Evolutionary conservation across 495 filamentous ascomycete genomes (phyloP), one percentile per base, ranked within the genome.

Genomic region (Lichenothelia convexa): DNA sequence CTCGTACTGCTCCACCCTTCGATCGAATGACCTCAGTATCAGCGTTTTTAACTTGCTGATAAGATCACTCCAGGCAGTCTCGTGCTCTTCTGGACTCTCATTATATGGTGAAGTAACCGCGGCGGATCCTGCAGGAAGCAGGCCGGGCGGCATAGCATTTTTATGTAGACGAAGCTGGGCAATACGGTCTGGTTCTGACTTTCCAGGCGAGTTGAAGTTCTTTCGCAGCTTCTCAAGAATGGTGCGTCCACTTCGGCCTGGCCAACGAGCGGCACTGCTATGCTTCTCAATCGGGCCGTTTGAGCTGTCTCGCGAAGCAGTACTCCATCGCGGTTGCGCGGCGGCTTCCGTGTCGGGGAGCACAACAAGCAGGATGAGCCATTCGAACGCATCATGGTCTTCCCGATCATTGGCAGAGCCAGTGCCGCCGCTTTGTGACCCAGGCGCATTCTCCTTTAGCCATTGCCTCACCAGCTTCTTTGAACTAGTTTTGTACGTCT

Each of bases 311-410:
- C 50, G 53, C 18, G 57, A 56, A 11, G 57, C 48, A 6, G 43
- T 43, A 26, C 46, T 41, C 38, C 46, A 54, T 33, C 76, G 62
- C 8, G 77, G 75, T 50, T 81, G 75, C 9, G 72, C 73, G 29
- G 81, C 69, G 2, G 80, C 75, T 17, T 70, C 61, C 12, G 82
- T 87, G 44, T 84, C 81, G 12, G 80, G 73, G 32, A 89, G 67
- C 12, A 91, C 73, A 35, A 97, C 75, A 52, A 95, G 89, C 8
- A 97, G 46, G 38, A 97, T 84, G 13, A 97, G 64, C 87, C 87
- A 97, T 50, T 97, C 91, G 49, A 80, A 93, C 3, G 91, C 91
- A 61, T 95, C 91, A 53, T 97, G 89, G 23, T 78, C 68, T 63
- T 93, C 71, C 21, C 67, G 63, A 27, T 55, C 65, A 12, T 54